Percentiles rank a stretch among this genome's conserved stretches.
These are phyloP conservation scores for Hemerocallis citrina DNA, from an alignment of 106 monocot species.

Conservation along the genomic window DNA sequence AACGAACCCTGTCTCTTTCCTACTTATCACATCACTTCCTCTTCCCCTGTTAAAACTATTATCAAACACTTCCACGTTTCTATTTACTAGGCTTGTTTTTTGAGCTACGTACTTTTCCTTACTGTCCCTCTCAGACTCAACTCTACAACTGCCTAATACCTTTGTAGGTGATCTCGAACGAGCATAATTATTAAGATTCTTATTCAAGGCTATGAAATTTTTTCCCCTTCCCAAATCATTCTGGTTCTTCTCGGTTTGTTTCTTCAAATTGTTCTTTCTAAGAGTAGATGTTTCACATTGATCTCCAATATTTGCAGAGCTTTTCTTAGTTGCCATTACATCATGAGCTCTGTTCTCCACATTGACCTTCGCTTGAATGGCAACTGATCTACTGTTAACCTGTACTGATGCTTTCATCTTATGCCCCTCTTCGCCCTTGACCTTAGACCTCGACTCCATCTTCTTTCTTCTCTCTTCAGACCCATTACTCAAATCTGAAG, in stretches of 20 bases:
- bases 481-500: constrained; percentile 10
- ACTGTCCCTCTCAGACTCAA: constrained; percentile 10
- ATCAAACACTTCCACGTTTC: not conserved
- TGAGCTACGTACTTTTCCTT: constrained; percentile 21
- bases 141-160: not conserved
- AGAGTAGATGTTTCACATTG: constrained; percentile 3
- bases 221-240: constrained; percentile 8
- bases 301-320: not conserved
- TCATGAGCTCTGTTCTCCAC: constrained; percentile 11
- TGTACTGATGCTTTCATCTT: not conserved
- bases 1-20: constrained; percentile 8
- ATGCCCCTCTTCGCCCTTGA: not conserved
- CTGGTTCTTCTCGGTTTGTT: constrained; percentile 12
- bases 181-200: constrained; percentile 16
- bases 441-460: not conserved
- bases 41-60: constrained; percentile 10
- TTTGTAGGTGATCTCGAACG: constrained; percentile 7
- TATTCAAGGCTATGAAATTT: constrained; percentile 13
- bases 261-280: constrained; percentile 16
- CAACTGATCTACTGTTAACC: not conserved
- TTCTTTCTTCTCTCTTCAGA: constrained; percentile 8
- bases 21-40: constrained; percentile 4
- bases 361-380: constrained; percentile 22
- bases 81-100: constrained; percentile 24
- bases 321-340: constrained; percentile 18